These are phyloP conservation scores for Choricystis sp. DNA, from an alignment of 139 green algal species.

Conservation along the genomic window DNA sequence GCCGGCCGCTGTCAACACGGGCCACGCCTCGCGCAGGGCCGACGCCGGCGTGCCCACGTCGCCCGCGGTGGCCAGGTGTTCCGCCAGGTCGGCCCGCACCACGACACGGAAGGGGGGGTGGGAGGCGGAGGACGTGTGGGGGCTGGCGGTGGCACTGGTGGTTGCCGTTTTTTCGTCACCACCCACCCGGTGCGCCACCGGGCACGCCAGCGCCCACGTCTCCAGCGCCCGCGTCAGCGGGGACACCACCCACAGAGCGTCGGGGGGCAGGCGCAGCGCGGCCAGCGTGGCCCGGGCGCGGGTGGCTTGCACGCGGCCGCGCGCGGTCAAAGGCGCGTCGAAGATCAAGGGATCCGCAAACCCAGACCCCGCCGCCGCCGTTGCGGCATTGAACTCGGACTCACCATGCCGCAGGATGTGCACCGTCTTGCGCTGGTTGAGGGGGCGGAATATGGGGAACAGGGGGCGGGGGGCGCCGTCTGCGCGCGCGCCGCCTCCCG, in stretches of 20 bases:
- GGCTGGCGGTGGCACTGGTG: background rate
- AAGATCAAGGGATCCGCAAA: slow-evolving; percentile 47
- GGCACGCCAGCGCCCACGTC: slow-evolving; percentile 35
- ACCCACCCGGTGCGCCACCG: slow-evolving; percentile 5
- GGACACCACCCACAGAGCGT: slow-evolving; percentile 40
- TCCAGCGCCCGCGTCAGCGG: slow-evolving; percentile 46
- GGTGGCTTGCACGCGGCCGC: slow-evolving; percentile 26
- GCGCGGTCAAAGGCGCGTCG: slow-evolving; percentile 41
- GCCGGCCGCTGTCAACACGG: slow-evolving; percentile 9
- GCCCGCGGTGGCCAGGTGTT: slow-evolving; percentile 38
- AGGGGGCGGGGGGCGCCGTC: background rate
- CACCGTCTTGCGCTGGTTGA: slow-evolving; percentile 18
- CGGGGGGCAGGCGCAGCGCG: slow-evolving; percentile 12
- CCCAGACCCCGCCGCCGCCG: slow-evolving; percentile 1
- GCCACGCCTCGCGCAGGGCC: slow-evolving; percentile 23
- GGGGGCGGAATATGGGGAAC: slow-evolving; percentile 8
- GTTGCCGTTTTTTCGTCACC: background rate
- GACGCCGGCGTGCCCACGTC: slow-evolving; percentile 37
- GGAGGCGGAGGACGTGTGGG: background rate
- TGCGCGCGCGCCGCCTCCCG: no score
- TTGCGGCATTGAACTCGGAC: slow-evolving; percentile 38
- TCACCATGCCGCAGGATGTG: slow-evolving; percentile 49
- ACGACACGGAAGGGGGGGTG: background rate
- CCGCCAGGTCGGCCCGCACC: slow-evolving; percentile 14
- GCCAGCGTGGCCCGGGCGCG: slow-evolving; percentile 1